These are phyloP conservation scores for Tetrapisispora taiwanensis DNA, from an alignment of 805 yeast genomes.

Conservation along the genomic window DNA sequence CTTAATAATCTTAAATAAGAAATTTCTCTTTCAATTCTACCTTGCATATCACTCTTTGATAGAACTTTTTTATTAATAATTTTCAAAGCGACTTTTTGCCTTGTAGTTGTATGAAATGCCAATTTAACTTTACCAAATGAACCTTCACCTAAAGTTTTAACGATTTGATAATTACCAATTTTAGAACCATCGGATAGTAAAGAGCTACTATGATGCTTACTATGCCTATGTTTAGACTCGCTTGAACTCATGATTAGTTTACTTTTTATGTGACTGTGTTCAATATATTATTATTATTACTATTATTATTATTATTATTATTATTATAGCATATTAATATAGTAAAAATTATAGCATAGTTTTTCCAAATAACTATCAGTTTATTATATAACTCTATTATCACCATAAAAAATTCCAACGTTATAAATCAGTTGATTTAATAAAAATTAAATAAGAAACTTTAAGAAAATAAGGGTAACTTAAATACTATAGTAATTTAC, in stretches of 20 bases:
- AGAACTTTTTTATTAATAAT: conserved; percentile 86
- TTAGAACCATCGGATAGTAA: conserved; percentile 32
- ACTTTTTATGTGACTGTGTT: too few species aligned
- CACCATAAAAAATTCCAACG: too few species aligned
- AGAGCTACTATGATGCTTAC: background rate
- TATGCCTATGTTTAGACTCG: conserved; percentile 6
- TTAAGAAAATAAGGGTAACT: too few species aligned
- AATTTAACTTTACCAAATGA: conserved; percentile 94
- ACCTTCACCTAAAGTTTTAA: conserved; percentile 91
- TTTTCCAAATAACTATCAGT: too few species aligned
- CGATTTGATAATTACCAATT: conserved; percentile 88
- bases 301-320: too few species aligned
- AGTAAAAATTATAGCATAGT: too few species aligned
- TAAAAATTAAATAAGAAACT: too few species aligned
- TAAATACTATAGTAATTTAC: too few species aligned
- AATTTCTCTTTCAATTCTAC: conserved; percentile 89
- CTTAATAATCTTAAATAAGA: conserved; percentile 77
- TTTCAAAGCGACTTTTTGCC: conserved; percentile 86
- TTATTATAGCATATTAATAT: too few species aligned
- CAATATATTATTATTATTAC: too few species aligned
- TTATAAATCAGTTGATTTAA: too few species aligned
- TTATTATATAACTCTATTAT: too few species aligned
- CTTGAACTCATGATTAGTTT: background rate
- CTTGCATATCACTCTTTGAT: conserved; percentile 95
- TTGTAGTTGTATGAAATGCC: conserved; percentile 82